Evolutionary conservation across 257 asterid species (phyloP).

Genomic region (Solanum bulbocastanum): DNA sequence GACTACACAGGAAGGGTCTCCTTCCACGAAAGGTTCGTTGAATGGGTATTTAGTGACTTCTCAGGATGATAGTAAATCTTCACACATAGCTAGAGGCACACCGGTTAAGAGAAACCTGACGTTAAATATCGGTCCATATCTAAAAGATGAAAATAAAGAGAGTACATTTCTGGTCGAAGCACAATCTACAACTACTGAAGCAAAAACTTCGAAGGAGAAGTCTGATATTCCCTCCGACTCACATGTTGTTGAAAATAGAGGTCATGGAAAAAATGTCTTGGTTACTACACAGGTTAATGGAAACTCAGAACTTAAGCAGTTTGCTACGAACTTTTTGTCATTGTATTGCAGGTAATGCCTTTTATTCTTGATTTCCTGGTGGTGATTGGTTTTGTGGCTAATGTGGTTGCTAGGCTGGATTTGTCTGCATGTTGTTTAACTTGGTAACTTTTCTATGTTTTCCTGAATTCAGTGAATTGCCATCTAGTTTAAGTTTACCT

Average conservation of each 20-base stretch:
- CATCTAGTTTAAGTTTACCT: constrained; percentile 22
- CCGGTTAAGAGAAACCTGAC: constrained; percentile 52
- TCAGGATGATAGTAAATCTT: constrained; percentile 29
- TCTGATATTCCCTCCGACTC: constrained; percentile 9
- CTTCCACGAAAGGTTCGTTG: constrained; percentile 61
- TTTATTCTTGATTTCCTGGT: not conserved
- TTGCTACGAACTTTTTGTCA: constrained; percentile 57
- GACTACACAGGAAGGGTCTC: constrained; percentile 44
- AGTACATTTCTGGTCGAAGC: not conserved
- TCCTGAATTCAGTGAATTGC: constrained; percentile 37
- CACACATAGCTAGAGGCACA: constrained; percentile 11
- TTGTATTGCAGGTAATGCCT: constrained; percentile 62
- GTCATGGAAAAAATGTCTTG: constrained; percentile 15
- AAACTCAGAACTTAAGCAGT: constrained; percentile 43
- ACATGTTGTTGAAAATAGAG: constrained; percentile 12
- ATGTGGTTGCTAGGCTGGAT: not conserved
- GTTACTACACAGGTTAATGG: constrained; percentile 8
- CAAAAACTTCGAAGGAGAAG: constrained; percentile 12
- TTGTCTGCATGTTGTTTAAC: constrained; percentile 3
- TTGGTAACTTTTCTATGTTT: constrained; percentile 3
- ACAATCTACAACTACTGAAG: constrained; percentile 13
- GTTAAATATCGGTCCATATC: constrained; percentile 27
- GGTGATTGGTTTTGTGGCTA: not conserved
- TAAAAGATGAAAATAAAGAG: constrained; percentile 24
- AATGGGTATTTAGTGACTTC: constrained; percentile 39